Percentiles rank a stretch among this genome's conserved stretches.
Evolutionary conservation across 441 rosid genomes (phyloP).

Genomic region (Adansonia grandidieri): DNA sequence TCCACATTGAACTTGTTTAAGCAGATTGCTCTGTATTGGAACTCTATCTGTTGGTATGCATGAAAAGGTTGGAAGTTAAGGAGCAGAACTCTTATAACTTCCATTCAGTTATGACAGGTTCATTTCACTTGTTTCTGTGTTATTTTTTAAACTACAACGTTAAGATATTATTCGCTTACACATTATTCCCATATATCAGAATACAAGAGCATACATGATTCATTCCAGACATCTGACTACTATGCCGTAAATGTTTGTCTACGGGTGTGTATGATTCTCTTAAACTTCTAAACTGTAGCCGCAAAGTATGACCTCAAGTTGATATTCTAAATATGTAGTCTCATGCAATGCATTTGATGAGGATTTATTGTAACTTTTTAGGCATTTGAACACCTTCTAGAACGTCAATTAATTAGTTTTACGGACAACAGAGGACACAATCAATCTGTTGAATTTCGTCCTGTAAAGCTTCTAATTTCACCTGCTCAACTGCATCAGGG

Average conservation of each 20-base stretch:
- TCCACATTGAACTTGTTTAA: slow-evolving; percentile 16
- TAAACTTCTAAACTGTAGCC: slow-evolving; percentile 25
- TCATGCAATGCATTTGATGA: slow-evolving; percentile 16
- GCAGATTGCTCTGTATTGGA: slow-evolving; percentile 94
- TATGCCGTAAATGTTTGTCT: slow-evolving; percentile 70
- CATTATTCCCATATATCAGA: slow-evolving; percentile 50
- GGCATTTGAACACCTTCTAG: slow-evolving; percentile 90
- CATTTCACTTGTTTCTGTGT: slow-evolving; percentile 25
- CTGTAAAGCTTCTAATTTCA: slow-evolving; percentile 76
- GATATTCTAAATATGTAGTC: neutral
- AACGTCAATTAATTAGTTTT: slow-evolving; percentile 69
- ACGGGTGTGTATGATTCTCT: slow-evolving; percentile 57
- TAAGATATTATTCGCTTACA: slow-evolving; percentile 16
- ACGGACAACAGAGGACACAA: slow-evolving; percentile 63
- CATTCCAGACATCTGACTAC: slow-evolving; percentile 78
- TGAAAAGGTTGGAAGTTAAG: slow-evolving; percentile 85
- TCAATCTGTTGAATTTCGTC: slow-evolving; percentile 79
- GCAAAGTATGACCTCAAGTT: neutral
- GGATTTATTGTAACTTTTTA: slow-evolving; percentile 32
- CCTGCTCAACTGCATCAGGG: slow-evolving; percentile 72
- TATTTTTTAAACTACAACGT: slow-evolving; percentile 1
- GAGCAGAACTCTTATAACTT: slow-evolving; percentile 88
- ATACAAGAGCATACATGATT: slow-evolving; percentile 79
- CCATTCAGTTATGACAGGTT: slow-evolving; percentile 87
- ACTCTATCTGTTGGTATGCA: slow-evolving; percentile 84